phyloP scores from a whole-genome alignment of 371 early-diverging fungal species.

The Zychaea mexicana region DNA sequence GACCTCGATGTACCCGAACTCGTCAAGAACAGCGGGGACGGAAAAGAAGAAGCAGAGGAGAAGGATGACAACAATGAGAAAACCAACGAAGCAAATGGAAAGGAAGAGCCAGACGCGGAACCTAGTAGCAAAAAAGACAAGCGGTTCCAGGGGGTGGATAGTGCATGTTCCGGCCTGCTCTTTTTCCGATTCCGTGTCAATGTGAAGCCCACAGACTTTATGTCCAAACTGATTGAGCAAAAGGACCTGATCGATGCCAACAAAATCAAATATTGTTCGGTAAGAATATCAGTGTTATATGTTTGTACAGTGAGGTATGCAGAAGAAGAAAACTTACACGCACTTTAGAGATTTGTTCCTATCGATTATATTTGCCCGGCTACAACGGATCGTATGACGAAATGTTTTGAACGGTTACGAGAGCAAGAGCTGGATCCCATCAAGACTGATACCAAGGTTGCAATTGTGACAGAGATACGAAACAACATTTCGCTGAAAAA shows the following conservation, averaged over 20 bases:
- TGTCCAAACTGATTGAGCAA: slow-evolving; percentile 32
- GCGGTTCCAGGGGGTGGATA: slow-evolving; percentile 53
- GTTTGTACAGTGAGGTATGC: no score
- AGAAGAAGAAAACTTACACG: no score
- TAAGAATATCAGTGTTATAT: slow-evolving; percentile 21
- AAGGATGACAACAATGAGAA: slow-evolving; percentile 18
- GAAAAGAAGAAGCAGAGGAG: slow-evolving; percentile 21
- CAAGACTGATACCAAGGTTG: slow-evolving; percentile 29
- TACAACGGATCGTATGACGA: slow-evolving; percentile 37
- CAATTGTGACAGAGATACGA: slow-evolving; percentile 50
- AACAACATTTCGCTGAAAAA: slow-evolving; percentile 47
- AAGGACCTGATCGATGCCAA: slow-evolving; percentile 14
- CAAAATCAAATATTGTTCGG: slow-evolving; percentile 37
- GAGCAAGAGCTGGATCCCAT: slow-evolving; percentile 20
- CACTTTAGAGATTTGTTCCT: slow-evolving; percentile 50
- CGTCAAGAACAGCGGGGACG: slow-evolving; percentile 7
- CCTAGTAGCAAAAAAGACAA: slow-evolving; percentile 35
- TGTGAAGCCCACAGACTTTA: slow-evolving; percentile 47
- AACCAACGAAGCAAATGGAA: no score
- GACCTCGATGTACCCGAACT: slow-evolving; percentile 40
- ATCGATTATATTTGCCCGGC: slow-evolving; percentile 56
- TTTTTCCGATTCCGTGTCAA: slow-evolving; percentile 58
- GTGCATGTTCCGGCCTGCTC: slow-evolving; percentile 55
- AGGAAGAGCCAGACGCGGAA: no score
- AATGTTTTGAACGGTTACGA: slow-evolving; percentile 36